These are phyloP conservation scores for Clonostachys byssicola DNA, from an alignment of 2,329 filamentous ascomycete species.

Conservation along the genomic window DNA sequence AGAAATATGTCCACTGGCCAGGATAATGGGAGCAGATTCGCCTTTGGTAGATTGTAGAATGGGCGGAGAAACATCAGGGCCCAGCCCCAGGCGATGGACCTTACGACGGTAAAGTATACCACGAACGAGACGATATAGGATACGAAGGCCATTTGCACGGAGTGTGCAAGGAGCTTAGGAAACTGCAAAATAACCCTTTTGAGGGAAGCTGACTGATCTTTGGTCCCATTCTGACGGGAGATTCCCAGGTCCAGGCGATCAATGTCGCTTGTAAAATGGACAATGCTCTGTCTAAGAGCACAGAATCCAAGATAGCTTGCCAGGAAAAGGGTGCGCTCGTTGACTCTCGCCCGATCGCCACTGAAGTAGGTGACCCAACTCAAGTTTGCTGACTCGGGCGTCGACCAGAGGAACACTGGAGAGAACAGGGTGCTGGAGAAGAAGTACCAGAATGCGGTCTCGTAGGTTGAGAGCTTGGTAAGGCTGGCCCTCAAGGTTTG, in stretches of 20 bases:
- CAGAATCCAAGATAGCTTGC: slow-evolving; percentile 66
- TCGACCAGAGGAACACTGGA: slow-evolving; percentile 75
- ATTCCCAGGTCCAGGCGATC: slow-evolving; percentile 54
- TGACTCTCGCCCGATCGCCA: slow-evolving; percentile 71
- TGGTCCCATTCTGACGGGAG: slow-evolving; percentile 12
- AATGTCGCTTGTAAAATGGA: slow-evolving; percentile 70
- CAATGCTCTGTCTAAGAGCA: slow-evolving; percentile 62
- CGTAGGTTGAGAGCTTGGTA: slow-evolving; percentile 55
- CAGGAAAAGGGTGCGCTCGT: slow-evolving; percentile 82
- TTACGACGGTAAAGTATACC: slow-evolving; percentile 55
- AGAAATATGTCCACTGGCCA: slow-evolving; percentile 55
- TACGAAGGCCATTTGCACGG: slow-evolving; percentile 31
- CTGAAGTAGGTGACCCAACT: slow-evolving; percentile 69
- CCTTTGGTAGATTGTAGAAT: slow-evolving; percentile 72
- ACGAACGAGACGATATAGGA: slow-evolving; percentile 42
- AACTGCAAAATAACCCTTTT: slow-evolving; percentile 30
- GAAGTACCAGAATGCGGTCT: slow-evolving; percentile 72
- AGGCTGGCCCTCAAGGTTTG: slow-evolving; percentile 58
- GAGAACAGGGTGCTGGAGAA: slow-evolving; percentile 77
- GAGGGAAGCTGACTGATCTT: slow-evolving; percentile 17
- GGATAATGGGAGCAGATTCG: slow-evolving; percentile 56
- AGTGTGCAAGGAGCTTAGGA: slow-evolving; percentile 28
- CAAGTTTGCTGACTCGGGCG: slow-evolving; percentile 55
- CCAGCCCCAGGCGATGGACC: slow-evolving; percentile 62
- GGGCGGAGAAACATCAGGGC: slow-evolving; percentile 67